Conservation (phyloP, 306 rosid genomes). For the Cicer cuneatum region DNA sequence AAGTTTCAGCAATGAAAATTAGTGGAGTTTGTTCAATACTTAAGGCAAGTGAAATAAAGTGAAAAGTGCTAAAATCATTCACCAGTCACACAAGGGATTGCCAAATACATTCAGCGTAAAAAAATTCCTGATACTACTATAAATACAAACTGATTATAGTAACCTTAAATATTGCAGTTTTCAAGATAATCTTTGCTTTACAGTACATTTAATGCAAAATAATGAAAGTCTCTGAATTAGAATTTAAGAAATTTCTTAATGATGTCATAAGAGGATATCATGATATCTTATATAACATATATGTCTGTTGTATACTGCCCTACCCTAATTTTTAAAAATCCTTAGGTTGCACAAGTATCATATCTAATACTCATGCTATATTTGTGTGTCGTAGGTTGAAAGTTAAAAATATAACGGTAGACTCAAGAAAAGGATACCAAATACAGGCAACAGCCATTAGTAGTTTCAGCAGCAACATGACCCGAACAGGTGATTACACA, state of each 20-base stretch:
- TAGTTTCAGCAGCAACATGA: conserved; percentile 82
- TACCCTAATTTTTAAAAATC: conserved; percentile 12
- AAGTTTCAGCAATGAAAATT: conserved; percentile 16
- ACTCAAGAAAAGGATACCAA: conserved; percentile 66
- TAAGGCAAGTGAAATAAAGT: background rate
- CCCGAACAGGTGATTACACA: conserved; percentile 78
- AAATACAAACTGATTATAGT: background rate
- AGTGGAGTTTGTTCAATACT: conserved; percentile 6
- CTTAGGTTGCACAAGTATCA: background rate
- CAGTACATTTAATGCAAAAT: background rate
- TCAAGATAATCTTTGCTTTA: background rate
- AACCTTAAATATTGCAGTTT: conserved; percentile 2
- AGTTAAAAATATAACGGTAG: conserved; percentile 5
- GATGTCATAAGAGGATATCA: conserved; percentile 7
- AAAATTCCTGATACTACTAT: background rate
- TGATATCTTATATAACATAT: background rate
- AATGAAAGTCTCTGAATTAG: conserved; percentile 13
- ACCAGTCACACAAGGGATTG: background rate
- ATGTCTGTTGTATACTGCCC: background rate
- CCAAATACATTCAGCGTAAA: background rate
- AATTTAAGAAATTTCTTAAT: conserved; percentile 13
- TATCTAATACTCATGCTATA: background rate
- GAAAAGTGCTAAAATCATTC: background rate
- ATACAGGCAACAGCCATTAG: conserved; percentile 82
- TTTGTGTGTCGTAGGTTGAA: background rate